These are phyloP conservation scores for Ascomycota sp. DNA, from an alignment of 2,329 filamentous ascomycete genomes.

Conservation along the genomic window DNA sequence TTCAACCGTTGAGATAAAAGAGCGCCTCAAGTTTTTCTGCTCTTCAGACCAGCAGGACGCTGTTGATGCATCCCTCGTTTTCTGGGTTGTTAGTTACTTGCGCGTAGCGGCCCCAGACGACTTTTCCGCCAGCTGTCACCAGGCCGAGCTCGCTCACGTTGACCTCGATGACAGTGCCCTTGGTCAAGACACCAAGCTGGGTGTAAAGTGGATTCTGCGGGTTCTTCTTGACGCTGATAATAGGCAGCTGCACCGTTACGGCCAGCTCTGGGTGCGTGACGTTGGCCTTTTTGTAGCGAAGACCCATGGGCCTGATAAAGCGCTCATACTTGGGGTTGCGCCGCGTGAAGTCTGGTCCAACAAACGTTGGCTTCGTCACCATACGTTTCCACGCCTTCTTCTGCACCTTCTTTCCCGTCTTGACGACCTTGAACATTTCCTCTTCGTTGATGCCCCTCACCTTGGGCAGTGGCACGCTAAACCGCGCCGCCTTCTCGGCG, in stretches of 20 bases:
- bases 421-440: slow-evolving; percentile 94
- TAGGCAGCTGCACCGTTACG: slow-evolving; percentile 74
- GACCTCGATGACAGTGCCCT: slow-evolving; percentile 66
- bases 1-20: too few species aligned
- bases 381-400: slow-evolving; percentile 67
- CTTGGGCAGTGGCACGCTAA: slow-evolving; percentile 80
- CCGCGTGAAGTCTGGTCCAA: slow-evolving; percentile 76
- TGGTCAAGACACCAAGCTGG: slow-evolving; percentile 73
- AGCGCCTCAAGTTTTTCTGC: too few species aligned
- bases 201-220: slow-evolving; percentile 82
- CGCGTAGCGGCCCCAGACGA: slow-evolving; percentile 77
- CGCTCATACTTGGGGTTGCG: slow-evolving; percentile 62
- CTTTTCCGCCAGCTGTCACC: slow-evolving; percentile 78
- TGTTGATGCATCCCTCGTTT: slow-evolving; percentile 25
- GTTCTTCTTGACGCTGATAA: slow-evolving; percentile 44
- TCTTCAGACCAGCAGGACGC: slow-evolving; percentile 12
- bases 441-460: slow-evolving; percentile 81
- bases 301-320: slow-evolving; percentile 28
- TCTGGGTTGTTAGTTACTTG: slow-evolving; percentile 25
- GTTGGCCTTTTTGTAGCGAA: slow-evolving; percentile 31
- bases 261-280: slow-evolving; percentile 56
- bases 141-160: slow-evolving; percentile 84
- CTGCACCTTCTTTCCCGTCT: slow-evolving; percentile 83
- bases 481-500: slow-evolving; percentile 81
- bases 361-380: slow-evolving; percentile 47